Conservation (phyloP, 106 monocot species). For the Dendrobium catenatum region DNA sequence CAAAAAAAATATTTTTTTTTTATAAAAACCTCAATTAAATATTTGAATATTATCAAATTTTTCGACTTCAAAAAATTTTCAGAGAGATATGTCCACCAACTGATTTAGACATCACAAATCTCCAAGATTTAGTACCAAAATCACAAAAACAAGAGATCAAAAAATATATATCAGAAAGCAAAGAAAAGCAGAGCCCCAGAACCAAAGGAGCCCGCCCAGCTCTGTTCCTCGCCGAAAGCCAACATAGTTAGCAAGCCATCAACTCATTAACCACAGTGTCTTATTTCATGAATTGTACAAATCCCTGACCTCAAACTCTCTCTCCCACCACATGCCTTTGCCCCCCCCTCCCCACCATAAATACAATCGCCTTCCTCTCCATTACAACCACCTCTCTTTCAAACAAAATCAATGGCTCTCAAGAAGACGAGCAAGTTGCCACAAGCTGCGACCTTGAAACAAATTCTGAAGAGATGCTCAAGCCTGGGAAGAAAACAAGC, state of each 20-base stretch:
- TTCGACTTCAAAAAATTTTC: too few species aligned
- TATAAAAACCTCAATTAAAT: too few species aligned
- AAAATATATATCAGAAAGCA: too few species aligned
- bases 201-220: not conserved
- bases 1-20: too few species aligned
- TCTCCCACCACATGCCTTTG: not conserved
- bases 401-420: slow-evolving; percentile 15
- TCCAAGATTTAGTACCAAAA: too few species aligned
- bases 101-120: too few species aligned
- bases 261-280: not conserved
- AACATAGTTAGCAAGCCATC: not conserved
- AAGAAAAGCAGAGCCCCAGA: too few species aligned
- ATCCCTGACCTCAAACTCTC: not conserved
- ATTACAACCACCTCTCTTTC: not conserved
- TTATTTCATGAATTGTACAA: not conserved
- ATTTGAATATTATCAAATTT: too few species aligned
- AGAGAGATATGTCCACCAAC: too few species aligned
- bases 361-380: not conserved
- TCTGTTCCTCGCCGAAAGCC: not conserved
- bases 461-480: slow-evolving; percentile 48
- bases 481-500: slow-evolving; percentile 32
- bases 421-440: slow-evolving; percentile 9
- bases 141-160: too few species aligned
- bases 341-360: not conserved
- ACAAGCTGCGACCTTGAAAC: slow-evolving; percentile 28